Base-by-base conservation (phyloP, 2,329 filamentous ascomycete species). In the Fusarium continuum region DNA sequence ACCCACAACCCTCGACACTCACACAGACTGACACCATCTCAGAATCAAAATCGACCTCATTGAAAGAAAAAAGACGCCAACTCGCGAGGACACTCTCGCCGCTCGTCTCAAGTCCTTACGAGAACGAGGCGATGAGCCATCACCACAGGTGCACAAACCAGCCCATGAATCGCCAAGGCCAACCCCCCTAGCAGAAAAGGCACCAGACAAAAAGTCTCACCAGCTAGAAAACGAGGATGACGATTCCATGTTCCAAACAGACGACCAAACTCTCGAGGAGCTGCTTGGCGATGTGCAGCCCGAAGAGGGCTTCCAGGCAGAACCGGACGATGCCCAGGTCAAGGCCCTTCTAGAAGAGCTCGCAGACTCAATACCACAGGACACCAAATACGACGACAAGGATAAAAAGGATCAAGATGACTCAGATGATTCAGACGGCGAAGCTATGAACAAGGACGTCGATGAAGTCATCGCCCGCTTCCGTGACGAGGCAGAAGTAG, bases 211-310 rank as follows among this genome's bases (percentile, higher is more conserved):
- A 6, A 50, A 57, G 5, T 20, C 36, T 1, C 7, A 14, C 5
- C 32, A 53, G 8, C 25, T 34, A 1, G 72, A 74, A 1, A 72
- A 75, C 35, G 75, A 78, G 0, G 78, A 79, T 32, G 70, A 73
- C 5, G 76, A 78, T 1, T 65, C 75, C 2, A 67, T 82, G 16
- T 75, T 82, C 23, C 73, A 77, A 29, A 82, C 80, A 3, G 83
- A 85, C 61, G 83, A 85, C n/a, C 74, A 79, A 40, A 82, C 79
- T 2, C 73, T 86, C 1, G 79, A 85, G 50, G 82, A 85, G 55
- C 75, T 86, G 9, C 75, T 87, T 3, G 77, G 75, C 3, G 77
- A 80, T 23, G 75, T 82, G 2, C 72, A 72, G 28, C 68, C 75
- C 0, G 75, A 78, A 10, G 74, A 77, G 19, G 58, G 49, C 4